Conservation (phyloP, 352 stramenopile species). For the Peronosclerospora sorghi region DNA sequence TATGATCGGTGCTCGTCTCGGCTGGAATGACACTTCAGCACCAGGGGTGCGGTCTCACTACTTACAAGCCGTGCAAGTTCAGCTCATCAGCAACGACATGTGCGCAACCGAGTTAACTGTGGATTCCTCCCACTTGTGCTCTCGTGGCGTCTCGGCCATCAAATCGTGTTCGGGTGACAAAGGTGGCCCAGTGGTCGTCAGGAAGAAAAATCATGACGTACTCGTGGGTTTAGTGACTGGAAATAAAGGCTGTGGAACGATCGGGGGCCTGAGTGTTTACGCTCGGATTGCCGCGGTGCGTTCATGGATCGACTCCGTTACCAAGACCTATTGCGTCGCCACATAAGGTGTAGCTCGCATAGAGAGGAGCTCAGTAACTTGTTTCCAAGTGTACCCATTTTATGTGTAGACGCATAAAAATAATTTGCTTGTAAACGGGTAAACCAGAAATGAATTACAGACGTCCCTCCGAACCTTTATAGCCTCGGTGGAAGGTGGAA, state of each 20-base stretch:
- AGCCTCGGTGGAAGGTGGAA: no score
- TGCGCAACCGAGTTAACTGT: conserved; percentile 24
- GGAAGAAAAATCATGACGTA: conserved; percentile 17
- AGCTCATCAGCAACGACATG: conserved; percentile 25
- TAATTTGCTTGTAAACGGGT: no score
- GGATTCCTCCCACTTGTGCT: conserved; percentile 38
- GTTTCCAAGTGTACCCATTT: no score
- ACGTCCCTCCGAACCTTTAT: no score
- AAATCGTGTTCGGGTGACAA: conserved; percentile 56
- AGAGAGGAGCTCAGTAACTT: no score
- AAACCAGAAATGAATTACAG: no score
- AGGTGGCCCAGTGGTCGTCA: conserved; percentile 33
- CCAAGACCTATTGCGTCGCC: conserved; percentile 15
- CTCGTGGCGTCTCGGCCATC: conserved; percentile 23
- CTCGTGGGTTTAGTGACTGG: conserved; percentile 46
- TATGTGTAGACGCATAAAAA: no score
- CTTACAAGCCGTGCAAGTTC: conserved; percentile 32
- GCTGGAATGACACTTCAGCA: conserved; percentile 30
- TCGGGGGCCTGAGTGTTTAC: conserved; percentile 41
- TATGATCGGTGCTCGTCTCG: conserved; percentile 23
- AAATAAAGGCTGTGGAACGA: conserved; percentile 31
- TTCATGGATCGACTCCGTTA: conserved; percentile 35
- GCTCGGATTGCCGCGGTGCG: conserved; percentile 33
- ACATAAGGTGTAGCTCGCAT: no score
- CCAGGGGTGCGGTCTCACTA: conserved; percentile 25